Evolutionary conservation across 225 moss, liverwort and hornwort genomes (phyloP).

Genomic region (Lunularia cruciata): DNA sequence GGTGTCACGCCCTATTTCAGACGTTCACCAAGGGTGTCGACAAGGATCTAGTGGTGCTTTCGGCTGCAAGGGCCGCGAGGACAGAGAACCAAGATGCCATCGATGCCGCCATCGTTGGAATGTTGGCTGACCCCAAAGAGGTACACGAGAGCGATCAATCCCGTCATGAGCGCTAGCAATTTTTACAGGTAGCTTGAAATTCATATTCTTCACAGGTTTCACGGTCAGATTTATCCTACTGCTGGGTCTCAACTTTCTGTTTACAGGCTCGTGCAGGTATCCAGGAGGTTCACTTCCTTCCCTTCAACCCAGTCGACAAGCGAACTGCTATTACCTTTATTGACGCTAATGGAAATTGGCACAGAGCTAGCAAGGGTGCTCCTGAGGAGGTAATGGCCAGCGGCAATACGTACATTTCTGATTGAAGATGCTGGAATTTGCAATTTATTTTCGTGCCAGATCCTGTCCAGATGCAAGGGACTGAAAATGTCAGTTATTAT

Average conservation of each 20-base stretch:
- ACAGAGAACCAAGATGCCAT: constrained; percentile 56
- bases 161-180: too few relatives aligned
- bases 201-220: too few relatives aligned
- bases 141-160: constrained; percentile 10
- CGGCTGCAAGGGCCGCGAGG: constrained; percentile 48
- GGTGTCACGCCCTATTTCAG: constrained; percentile 10
- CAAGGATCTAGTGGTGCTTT: constrained; percentile 46
- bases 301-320: constrained; percentile 33
- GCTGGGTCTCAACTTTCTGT: too few relatives aligned
- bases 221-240: too few relatives aligned
- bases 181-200: too few relatives aligned
- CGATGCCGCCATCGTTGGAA: constrained; percentile 50
- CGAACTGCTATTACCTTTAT: constrained; percentile 39
- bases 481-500: too few relatives aligned
- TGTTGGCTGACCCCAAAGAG: constrained; percentile 53
- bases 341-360: constrained; percentile 28
- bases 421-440: constrained; percentile 40
- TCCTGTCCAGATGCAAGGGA: too few relatives aligned
- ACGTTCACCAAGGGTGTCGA: constrained; percentile 44
- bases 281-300: constrained; percentile 32
- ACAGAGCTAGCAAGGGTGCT: constrained; percentile 30
- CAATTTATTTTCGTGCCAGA: constrained; percentile 46
- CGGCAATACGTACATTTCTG: background rate
- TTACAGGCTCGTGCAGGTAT: constrained; percentile 31
- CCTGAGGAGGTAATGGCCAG: constrained; percentile 22